Evolutionary conservation across 352 stramenopile genomes (phyloP), one percentile per base, ranked within the genome.

Genomic region (Globisporangium alternatum): DNA sequence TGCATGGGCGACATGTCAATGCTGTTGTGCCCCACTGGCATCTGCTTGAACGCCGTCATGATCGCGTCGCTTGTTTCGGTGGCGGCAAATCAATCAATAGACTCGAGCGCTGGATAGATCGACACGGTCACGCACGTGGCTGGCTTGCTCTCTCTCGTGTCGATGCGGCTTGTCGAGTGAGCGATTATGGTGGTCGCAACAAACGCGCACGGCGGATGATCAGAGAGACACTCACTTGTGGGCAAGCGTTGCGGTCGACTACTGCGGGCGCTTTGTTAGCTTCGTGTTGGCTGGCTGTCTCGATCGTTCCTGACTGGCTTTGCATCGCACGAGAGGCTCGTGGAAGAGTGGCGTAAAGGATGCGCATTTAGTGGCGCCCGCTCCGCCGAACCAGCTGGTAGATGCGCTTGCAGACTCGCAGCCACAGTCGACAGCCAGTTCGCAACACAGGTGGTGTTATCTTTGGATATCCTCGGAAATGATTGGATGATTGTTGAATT

Each of bases 1-100:
- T 75, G 65, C 55, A 55, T 52, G 43, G 56, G 51, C n/a, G 58
- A 62, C 51, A 70, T 60, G 56, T 62, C 51, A 61, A 69, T 65
- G 37, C 61, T 60, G 44, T 48, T 44, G 47, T 56, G 6, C 7
- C 17, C 54, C 15, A 41, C 22, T 25, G 37, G 41, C 17, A 35
- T 22, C 6, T 55, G 25, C 22, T 62, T 48, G 45, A 53, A 72
- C 48, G 52, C 64, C 51, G 56, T 65, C 64, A 69, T 69, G 49
- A 5, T 54, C 6, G 19, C 4, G 0, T 19, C 41, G 41, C 17
- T 35, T 17, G 9, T 54, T 19, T 21, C 3, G 48, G 6, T 39
- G 25, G 12, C 51, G 47, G 25, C 25, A 37, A 37, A 37, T 56
- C 25, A 56, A 54, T 28, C 21, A 39, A 37, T 54, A 33, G 33